Base-by-base conservation (phyloP, 2,329 filamentous ascomycete genomes). In the Fusarium pseudoanthophilum region DNA sequence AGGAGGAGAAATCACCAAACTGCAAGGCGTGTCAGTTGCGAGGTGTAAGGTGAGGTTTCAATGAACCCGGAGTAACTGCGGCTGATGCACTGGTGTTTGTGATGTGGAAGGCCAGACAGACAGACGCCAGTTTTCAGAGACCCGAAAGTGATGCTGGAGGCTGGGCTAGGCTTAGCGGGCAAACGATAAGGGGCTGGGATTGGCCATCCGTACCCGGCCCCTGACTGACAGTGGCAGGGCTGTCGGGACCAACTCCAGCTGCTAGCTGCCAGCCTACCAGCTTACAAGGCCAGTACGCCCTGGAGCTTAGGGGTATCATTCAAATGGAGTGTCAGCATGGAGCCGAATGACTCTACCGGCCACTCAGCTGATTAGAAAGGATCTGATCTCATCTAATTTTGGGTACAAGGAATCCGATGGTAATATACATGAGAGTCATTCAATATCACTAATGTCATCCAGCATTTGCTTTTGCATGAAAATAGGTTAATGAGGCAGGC, bases 141-240 rank as follows among this genome's bases (percentile, higher is more conserved):
- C 57, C 62, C 26, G 20, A 64, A 63, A 52, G 49, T 52, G 51
- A 69, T 58, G 43, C 45, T 43, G 28, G 37, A 49, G 59, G 40
- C 80, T 80, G 71, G 58, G 79, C 79, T 77, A 51, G 80, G 82
- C 69, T 70, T 82, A 83, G 82, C 78, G 80, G 64, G n/a, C 61
- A 57, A 70, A 67, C 58, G 62, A 67, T 52, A 43, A 40, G 48
- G 26, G 65, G 49, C 14, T 68, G 48, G 16, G 30, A 64, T 60
- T 58, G 56, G 57, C 26, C 46, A 48, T 49, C 59, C 32, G 43
- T 49, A 65, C 42, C 39, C 24, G 21, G 69, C 53, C 71, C 71
- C 71, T 75, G 66, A 42, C 63, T 55, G 63, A 26, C 64, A 62
- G 64, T 68, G 48, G 71, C 74, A 75, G 61, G 73, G 73, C 57